phyloP scores from a whole-genome alignment of 1,284 basidiomycete species.

The Tilletia walkeri region DNA sequence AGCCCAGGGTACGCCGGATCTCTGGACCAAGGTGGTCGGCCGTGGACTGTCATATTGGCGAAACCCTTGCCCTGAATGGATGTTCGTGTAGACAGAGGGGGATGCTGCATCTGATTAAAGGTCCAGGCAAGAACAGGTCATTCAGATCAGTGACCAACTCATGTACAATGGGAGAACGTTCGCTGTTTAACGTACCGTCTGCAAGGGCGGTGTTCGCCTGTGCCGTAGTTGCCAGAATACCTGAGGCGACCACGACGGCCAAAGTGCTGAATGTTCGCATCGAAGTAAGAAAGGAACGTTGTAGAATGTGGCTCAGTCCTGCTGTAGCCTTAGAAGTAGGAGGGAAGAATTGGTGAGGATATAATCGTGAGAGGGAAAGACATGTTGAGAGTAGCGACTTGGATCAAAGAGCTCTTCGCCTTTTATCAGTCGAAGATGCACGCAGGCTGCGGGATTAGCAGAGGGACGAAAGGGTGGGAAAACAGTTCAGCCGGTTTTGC shows the following conservation, averaged over 20 bases:
- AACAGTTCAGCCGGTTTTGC: not conserved
- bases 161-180: not conserved
- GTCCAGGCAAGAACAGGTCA: not conserved
- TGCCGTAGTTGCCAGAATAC: not conserved
- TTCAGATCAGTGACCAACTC: not conserved
- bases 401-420: not conserved
- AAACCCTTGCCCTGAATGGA: not conserved
- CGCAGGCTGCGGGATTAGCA: no score
- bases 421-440: not conserved
- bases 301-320: slow-evolving; percentile 3
- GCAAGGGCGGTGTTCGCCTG: not conserved
- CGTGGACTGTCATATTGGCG: not conserved
- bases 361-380: not conserved
- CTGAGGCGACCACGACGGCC: not conserved
- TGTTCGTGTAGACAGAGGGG: not conserved
- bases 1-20: not conserved
- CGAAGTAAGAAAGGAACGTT: not conserved
- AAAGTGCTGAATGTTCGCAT: not conserved
- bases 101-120: not conserved
- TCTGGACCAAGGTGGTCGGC: not conserved
- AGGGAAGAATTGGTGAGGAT: not conserved
- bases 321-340: not conserved
- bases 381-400: not conserved
- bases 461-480: not conserved
- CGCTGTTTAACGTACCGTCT: not conserved